Evolutionary conservation across 805 yeast genomes (phyloP).

Genomic region (Barnettozyma populi): DNA sequence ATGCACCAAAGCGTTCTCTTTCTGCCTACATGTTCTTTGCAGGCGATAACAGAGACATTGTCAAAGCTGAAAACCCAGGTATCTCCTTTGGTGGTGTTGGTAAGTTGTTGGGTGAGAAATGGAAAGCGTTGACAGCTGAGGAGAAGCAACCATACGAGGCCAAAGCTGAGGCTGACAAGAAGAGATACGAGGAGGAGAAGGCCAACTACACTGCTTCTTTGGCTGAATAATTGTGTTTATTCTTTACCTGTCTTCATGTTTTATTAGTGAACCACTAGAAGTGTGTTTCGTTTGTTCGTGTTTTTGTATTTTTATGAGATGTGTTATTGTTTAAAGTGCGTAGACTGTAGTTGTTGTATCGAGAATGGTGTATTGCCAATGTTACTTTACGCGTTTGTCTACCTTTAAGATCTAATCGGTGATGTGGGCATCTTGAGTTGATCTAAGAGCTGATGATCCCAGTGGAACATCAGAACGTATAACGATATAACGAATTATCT

Average conservation of each 20-base stretch:
- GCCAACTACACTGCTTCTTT: slow-evolving; percentile 54
- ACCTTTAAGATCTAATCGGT: too few species aligned
- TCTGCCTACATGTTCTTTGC: slow-evolving; percentile 99
- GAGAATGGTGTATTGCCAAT: too few species aligned
- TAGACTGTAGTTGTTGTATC: not conserved
- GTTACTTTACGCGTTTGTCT: too few species aligned
- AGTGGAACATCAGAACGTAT: too few species aligned
- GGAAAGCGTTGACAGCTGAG: slow-evolving; percentile 84
- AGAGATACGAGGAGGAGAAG: slow-evolving; percentile 95
- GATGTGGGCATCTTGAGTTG: too few species aligned
- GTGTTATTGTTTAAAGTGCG: not conserved
- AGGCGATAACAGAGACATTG: slow-evolving; percentile 93
- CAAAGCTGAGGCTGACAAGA: slow-evolving; percentile 93
- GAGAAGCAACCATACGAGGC: slow-evolving; percentile 88
- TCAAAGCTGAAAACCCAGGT: slow-evolving; percentile 95
- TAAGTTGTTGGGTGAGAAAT: slow-evolving; percentile 88
- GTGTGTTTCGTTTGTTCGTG: not conserved
- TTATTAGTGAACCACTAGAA: not conserved
- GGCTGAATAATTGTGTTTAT: not conserved
- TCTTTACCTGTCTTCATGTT: not conserved
- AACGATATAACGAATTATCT: too few species aligned
- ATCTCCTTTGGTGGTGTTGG: slow-evolving; percentile 95
- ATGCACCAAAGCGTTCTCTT: slow-evolving; percentile 98
- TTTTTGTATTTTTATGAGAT: not conserved
- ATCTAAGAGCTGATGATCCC: too few species aligned